phyloP scores from a whole-genome alignment of 495 filamentous ascomycete species.

The Oidiodendron maius region DNA sequence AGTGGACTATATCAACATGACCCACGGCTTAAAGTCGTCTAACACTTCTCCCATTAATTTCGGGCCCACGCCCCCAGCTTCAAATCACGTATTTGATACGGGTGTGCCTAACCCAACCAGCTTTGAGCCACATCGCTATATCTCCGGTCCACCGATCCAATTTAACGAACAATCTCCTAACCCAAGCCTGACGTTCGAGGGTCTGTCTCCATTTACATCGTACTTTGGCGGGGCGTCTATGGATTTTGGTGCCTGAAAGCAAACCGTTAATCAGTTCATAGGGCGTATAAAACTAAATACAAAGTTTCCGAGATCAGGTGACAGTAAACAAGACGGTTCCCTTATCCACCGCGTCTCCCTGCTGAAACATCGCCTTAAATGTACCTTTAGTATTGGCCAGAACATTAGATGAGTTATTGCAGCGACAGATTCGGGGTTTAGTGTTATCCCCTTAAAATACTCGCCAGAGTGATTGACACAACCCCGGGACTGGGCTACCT shows the following conservation, averaged over 20 bases:
- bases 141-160: background rate
- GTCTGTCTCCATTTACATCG: background rate
- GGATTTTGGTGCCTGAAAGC: background rate
- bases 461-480: too few species aligned
- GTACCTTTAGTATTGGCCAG: conserved; percentile 16
- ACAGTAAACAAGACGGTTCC: background rate
- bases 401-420: too few species aligned
- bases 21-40: background rate
- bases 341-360: background rate
- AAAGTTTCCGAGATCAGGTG: too few species aligned
- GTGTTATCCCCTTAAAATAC: too few species aligned
- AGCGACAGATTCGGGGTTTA: too few species aligned
- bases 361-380: conserved; percentile 11
- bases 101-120: background rate
- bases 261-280: too few species aligned
- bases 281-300: too few species aligned
- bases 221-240: background rate
- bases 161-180: background rate
- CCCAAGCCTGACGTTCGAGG: background rate
- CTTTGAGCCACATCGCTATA: background rate
- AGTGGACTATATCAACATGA: background rate
- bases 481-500: too few species aligned
- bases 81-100: background rate
- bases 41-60: background rate
- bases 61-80: background rate